Evolutionary conservation across 139 green algal species (phyloP).

Genomic region (Astrephomene gubernaculifera): DNA sequence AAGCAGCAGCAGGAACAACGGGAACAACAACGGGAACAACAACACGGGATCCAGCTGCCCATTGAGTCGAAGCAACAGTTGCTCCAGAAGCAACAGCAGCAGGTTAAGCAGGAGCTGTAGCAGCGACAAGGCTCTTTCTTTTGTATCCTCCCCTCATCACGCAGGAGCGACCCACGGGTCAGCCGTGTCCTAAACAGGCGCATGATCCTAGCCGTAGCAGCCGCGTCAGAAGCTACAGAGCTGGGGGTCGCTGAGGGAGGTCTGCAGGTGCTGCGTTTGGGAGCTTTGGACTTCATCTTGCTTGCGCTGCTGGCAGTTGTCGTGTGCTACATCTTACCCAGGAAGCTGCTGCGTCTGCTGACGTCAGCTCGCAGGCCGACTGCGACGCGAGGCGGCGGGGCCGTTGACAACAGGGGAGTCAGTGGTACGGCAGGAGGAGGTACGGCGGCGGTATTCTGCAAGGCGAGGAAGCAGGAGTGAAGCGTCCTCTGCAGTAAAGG

Average conservation of each 20-base stretch:
- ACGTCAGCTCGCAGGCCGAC: neutral
- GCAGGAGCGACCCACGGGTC: neutral
- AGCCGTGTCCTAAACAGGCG: too few relatives aligned
- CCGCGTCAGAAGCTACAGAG: neutral
- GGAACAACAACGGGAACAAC: neutral
- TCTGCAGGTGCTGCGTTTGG: slow-evolving; percentile 18
- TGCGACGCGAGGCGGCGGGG: neutral
- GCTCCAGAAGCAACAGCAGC: neutral
- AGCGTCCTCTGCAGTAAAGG: too few relatives aligned
- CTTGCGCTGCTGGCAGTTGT: slow-evolving; percentile 46
- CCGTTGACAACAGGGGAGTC: neutral
- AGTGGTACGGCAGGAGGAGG: neutral
- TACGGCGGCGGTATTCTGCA: too few relatives aligned
- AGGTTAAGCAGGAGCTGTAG: neutral
- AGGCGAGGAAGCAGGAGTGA: too few relatives aligned
- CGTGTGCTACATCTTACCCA: slow-evolving; percentile 29
- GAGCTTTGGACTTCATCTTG: slow-evolving; percentile 45
- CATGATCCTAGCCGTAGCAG: too few relatives aligned
- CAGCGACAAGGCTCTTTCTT: too few relatives aligned
- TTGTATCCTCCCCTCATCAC: too few relatives aligned
- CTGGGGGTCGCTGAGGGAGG: neutral
- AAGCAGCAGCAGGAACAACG: neutral
- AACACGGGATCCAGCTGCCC: neutral
- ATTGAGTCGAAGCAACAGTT: neutral
- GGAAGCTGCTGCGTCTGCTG: slow-evolving; percentile 23